These are phyloP conservation scores for Acacia pycnantha DNA, from an alignment of 331 rosid genomes.

Conservation along the genomic window DNA sequence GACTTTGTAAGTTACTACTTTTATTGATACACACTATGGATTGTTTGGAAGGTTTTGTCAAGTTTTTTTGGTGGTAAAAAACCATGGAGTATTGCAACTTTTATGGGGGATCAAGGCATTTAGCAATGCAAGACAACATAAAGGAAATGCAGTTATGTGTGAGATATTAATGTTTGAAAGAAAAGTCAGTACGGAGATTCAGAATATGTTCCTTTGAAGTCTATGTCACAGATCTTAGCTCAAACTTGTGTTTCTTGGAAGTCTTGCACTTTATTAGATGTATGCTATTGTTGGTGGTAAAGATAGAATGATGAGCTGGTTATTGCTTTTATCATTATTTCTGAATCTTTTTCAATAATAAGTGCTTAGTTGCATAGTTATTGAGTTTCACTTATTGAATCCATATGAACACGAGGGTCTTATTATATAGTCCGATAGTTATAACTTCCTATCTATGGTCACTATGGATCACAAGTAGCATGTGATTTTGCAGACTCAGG, in stretches of 20 bases:
- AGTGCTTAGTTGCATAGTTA: constrained; percentile 19
- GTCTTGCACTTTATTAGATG: constrained; percentile 2
- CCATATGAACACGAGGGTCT: not conserved
- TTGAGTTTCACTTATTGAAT: constrained; percentile 5
- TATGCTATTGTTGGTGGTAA: not conserved
- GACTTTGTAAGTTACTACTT: constrained; percentile 59
- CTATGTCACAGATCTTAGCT: not conserved
- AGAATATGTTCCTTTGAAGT: not conserved
- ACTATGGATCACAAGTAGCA: constrained; percentile 16
- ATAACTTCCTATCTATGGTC: constrained; percentile 17
- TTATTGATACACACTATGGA: not conserved
- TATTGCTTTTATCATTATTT: constrained; percentile 5
- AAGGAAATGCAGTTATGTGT: not conserved
- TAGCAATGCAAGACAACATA: not conserved
- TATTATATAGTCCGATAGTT: not conserved
- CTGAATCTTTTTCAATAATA: not conserved
- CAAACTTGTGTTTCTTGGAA: constrained; percentile 1
- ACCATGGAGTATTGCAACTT: not conserved
- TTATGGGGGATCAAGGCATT: not conserved
- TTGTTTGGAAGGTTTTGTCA: constrained; percentile 21
- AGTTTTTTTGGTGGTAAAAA: not conserved
- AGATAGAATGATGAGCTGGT: not conserved
- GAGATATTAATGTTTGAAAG: not conserved
- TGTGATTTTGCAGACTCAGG: constrained; percentile 59
- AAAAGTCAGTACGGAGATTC: not conserved